These are phyloP conservation scores for Sarcocystis neurona DNA, from an alignment of 169 alveolate species.

Conservation along the genomic window DNA sequence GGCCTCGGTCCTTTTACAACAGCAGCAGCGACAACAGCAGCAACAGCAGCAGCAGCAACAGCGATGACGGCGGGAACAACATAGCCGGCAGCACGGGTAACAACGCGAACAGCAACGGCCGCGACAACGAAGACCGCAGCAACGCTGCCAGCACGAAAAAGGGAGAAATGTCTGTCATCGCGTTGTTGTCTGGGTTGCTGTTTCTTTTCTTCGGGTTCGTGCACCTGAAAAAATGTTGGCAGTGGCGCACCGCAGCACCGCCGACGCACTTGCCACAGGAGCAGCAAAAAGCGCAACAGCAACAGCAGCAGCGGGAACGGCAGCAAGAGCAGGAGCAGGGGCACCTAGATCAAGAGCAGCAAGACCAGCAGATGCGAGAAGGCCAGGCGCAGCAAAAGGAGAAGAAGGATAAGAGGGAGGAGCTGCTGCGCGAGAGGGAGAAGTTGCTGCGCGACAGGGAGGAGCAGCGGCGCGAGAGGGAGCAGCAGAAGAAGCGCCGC, in stretches of 20 bases:
- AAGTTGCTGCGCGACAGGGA: conserved; percentile 32
- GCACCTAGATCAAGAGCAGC: conserved; percentile 43
- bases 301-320: not conserved
- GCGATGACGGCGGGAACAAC: too few relatives aligned
- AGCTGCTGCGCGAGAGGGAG: not conserved
- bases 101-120: too few relatives aligned
- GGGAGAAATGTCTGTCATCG: conserved; percentile 4
- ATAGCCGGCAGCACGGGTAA: too few relatives aligned
- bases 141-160: too few relatives aligned
- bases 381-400: not conserved
- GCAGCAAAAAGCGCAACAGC: too few relatives aligned
- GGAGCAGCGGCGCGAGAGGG: too few relatives aligned
- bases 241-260: too few relatives aligned
- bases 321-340: not conserved
- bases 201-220: conserved; percentile 9
- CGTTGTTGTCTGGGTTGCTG: not conserved
- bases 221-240: conserved; percentile 18
- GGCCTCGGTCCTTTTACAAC: too few relatives aligned
- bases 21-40: too few relatives aligned
- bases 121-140: too few relatives aligned
- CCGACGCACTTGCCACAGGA: not conserved
- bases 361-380: conserved; percentile 28
- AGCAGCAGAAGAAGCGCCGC: too few relatives aligned
- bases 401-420: not conserved
- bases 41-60: too few relatives aligned